A percentile compares a stretch with the other conserved stretches of the same genome.
These are phyloP conservation scores for Pyrenopolyporus hunteri DNA, from an alignment of 495 filamentous ascomycete species.

Conservation along the genomic window DNA sequence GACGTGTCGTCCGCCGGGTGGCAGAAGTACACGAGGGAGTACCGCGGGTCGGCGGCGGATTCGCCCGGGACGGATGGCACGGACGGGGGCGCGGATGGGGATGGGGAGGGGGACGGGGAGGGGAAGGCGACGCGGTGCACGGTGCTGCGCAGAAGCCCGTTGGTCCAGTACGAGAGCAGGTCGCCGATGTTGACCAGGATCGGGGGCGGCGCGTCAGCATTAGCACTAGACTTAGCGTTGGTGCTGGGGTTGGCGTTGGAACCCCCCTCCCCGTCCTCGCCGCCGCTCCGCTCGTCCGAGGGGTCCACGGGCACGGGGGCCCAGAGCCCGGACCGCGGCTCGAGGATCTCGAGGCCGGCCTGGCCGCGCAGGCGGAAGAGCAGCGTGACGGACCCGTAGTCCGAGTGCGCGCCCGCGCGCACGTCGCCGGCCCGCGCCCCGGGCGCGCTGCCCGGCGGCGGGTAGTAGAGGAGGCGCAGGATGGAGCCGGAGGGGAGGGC, in stretches of 20 bases:
- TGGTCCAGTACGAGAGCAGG: slow-evolving; percentile 89
- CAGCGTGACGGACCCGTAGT: slow-evolving; percentile 87
- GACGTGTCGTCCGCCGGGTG: slow-evolving; percentile 78
- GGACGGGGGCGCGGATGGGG: too few relatives aligned
- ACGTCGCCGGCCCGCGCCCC: slow-evolving; percentile 72
- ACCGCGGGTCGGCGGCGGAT: slow-evolving; percentile 58
- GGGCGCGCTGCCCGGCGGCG: slow-evolving; percentile 68
- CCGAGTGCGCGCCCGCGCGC: slow-evolving; percentile 88
- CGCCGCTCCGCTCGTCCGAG: slow-evolving; percentile 54
- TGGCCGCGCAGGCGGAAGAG: slow-evolving; percentile 85
- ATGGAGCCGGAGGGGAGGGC: slow-evolving; percentile 70
- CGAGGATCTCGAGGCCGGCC: slow-evolving; percentile 84
- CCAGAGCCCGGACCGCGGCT: slow-evolving; percentile 60
- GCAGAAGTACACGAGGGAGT: slow-evolving; percentile 91
- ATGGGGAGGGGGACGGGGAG: too few relatives aligned
- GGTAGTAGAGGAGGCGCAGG: slow-evolving; percentile 84
- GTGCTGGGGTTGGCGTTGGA: too few relatives aligned
- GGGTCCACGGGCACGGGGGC: slow-evolving; percentile 66
- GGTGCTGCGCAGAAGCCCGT: slow-evolving; percentile 51
- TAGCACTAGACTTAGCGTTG: neutral
- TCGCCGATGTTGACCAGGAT: slow-evolving; percentile 95
- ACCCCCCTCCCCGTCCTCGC: slow-evolving; percentile 39
- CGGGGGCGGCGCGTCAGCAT: slow-evolving; percentile 61
- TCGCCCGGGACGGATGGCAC: too few relatives aligned
- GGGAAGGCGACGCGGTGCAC: slow-evolving; percentile 90